Conservation (phyloP, 345 rosid genomes). For the Eucalyptus marginata region DNA sequence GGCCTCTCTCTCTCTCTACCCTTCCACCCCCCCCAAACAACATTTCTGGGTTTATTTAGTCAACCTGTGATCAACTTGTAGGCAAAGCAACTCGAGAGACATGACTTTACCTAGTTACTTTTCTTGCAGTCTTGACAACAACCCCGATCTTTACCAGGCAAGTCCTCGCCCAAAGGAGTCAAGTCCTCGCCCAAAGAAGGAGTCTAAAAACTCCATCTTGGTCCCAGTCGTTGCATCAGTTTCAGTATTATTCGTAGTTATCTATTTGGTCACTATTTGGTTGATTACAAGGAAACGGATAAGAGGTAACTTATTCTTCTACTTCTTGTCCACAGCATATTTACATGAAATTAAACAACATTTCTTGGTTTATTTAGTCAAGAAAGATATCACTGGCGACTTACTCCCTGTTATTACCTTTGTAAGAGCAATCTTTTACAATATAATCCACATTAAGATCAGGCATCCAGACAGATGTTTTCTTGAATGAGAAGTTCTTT, state of each 20-base stretch:
- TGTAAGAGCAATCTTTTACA: not conserved
- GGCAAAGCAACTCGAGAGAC: no score
- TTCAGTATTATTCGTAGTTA: slow-evolving; percentile 4
- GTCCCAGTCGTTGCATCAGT: slow-evolving; percentile 19
- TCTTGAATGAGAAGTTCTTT: not conserved
- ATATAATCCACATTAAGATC: not conserved
- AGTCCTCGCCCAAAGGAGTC: not conserved
- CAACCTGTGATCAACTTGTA: no score
- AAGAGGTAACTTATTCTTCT: not conserved
- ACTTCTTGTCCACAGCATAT: no score
- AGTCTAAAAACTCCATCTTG: not conserved
- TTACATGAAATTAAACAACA: no score
- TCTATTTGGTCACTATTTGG: not conserved
- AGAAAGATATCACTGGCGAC: not conserved
- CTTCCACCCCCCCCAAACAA: no score
- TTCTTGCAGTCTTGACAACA: slow-evolving; percentile 20
- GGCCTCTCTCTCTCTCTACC: not conserved
- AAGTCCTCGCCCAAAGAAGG: not conserved
- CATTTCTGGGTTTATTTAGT: no score
- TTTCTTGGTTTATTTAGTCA: not conserved
- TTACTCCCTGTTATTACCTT: not conserved
- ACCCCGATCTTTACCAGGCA: not conserved
- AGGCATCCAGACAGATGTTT: not conserved
- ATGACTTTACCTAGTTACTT: no score
- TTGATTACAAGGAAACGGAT: not conserved